These are phyloP conservation scores for Aspergillus sp. DNA, from an alignment of 2,329 filamentous ascomycete genomes.

Conservation along the genomic window DNA sequence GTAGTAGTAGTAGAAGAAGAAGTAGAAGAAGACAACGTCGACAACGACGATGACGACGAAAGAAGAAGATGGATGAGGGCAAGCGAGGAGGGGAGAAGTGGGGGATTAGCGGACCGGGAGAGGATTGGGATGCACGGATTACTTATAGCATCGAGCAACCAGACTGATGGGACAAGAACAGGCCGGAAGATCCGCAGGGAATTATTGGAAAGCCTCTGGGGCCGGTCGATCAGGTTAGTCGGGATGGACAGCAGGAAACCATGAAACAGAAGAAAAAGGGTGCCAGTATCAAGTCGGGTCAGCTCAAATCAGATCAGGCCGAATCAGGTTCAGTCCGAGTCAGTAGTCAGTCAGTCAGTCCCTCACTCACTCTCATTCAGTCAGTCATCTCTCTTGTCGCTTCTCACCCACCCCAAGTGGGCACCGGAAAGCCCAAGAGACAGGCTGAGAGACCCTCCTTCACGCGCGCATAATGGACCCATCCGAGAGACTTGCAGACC, in stretches of 20 bases:
- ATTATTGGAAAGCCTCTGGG: conserved; percentile 15
- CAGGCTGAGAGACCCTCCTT: not conserved
- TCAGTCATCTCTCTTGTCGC: not conserved
- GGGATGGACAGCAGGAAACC: conserved; percentile 3
- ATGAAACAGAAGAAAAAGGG: conserved; percentile 10
- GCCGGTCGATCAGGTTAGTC: conserved; percentile 12
- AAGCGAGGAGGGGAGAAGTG: conserved; percentile 3
- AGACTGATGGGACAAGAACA: not conserved
- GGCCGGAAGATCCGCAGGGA: conserved; percentile 11
- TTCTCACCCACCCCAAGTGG: not conserved
- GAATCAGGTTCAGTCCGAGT: too few species aligned
- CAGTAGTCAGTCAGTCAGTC: not conserved
- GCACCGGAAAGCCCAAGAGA: conserved; percentile 2
- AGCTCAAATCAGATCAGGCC: too few species aligned
- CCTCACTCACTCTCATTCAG: not conserved
- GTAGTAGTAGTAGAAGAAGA: not conserved
- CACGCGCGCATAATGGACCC: not conserved
- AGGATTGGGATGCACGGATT: conserved; percentile 12
- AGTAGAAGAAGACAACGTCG: conserved; percentile 9
- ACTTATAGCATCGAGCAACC: conserved; percentile 16
- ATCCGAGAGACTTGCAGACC: not conserved
- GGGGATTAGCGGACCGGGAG: conserved; percentile 1
- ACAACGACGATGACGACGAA: conserved; percentile 9
- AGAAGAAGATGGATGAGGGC: conserved; percentile 1
- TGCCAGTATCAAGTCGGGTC: conserved; percentile 1